Base-by-base conservation (phyloP, 768 basidiomycete genomes). In the Ramaria sp. region DNA sequence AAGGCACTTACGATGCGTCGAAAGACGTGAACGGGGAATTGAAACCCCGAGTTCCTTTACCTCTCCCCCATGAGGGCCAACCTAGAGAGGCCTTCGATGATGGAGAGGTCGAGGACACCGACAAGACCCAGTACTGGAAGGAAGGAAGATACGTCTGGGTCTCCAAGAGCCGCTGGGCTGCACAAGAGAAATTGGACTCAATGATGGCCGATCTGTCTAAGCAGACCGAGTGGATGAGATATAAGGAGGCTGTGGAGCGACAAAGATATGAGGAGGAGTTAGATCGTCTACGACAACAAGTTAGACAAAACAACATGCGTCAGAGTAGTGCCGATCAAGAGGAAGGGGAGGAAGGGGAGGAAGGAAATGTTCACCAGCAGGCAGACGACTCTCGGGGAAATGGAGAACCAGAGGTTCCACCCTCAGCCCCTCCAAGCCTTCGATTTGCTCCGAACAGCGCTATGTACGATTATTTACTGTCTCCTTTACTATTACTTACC, bases 41-140 rank as follows among this genome's bases (percentile, higher is more conserved):
- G 27, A 44, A 48, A 24, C 53, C 53, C 42, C 24, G 28, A 22
- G n/a, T 24, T 16, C 28, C 53, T 15, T 25, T 55, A 45, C 53
- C 53, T 30, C 34, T 55, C 15, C 53, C 53, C 3, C 34, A 30
- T 24, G 53, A 55, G 22, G 53, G 53, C 24, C 53, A 55, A 47
- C 53, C 42, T 6, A 6, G 25, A n/a, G 53, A 55, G 20, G 42
- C 53, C 30, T 30, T 48, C 22, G 8, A 20, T 32, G 43, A 55
- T 22, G 44, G 53, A 3, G 42, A 55, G n/a, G 44, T 55, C 22
- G 53, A 55, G 20, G 24, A 45, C 22, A 55, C n/a, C 5, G 53
- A 55, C 22, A 55, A 55, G 34, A 55, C 53, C 9, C 22, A 25
- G 28, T 45, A 55, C 32, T 55, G 53, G 53, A 55, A 55, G 37